Base-by-base conservation (phyloP, 2,329 filamentous ascomycete genomes). In the Nothophoma quercina region DNA sequence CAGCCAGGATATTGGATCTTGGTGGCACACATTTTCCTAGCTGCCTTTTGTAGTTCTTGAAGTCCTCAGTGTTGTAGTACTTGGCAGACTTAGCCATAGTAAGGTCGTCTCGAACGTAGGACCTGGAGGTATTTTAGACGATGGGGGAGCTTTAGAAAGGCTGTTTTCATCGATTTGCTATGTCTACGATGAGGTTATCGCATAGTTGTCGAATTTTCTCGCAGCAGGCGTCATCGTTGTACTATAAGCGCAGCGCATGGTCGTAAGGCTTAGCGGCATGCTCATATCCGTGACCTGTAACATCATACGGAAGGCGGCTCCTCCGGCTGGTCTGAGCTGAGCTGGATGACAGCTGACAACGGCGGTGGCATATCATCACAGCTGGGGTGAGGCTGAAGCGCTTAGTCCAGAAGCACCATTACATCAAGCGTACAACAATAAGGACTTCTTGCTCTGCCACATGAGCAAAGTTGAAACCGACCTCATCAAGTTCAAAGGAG, bases 1-100 rank as follows among this genome's bases (percentile, higher is more conserved):
- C 70, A 6, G 65, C 66, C 15, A 73, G 13, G 12, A 71, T 48
- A 34, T 73, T 73, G 7, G 57, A 44, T 28, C 51, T 51, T 18
- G 67, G 68, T 25, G 63, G 68, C 23, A 48, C 2, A 7, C 32
- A 48, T 48, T 48, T 53, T 3, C 56, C 60, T 35, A 62, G 59
- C 33, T 55, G 58, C 23, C 41, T 57, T 42, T 65, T 69, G 51
- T 66, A 59, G 13, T 47, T 44, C 36, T 58, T 60, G 49, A 61
- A 65, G 5, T 67, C 64, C 8, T 67, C 62, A 5, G 63, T 59
- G 49, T 66, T 57, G 51, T 66, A 67, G 29, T 65, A 64, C 21
- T 55, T 65, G 26, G 54, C 45, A 26, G 56, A 60, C 33, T 56
- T 58, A 19, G 51, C 55, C 61, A 67, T 71, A n/a, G n/a, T n/a